Evolutionary conservation across 2,329 filamentous ascomycete species (phyloP).

Genomic region (Fonsecaea nubica): DNA sequence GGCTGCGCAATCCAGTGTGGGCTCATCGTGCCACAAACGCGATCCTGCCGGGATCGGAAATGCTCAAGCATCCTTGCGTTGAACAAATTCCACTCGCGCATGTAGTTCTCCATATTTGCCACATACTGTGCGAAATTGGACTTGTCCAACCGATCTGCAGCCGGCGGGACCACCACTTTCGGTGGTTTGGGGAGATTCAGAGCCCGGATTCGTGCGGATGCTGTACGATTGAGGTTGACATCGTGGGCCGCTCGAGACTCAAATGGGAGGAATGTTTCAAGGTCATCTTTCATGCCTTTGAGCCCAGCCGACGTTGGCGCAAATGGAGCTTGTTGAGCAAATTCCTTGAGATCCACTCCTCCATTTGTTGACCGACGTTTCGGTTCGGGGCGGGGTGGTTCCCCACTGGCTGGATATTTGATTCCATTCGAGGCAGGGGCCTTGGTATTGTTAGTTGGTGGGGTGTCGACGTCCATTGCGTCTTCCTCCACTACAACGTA

Average conservation of each 20-base stretch:
- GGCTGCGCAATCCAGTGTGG: slow-evolving; percentile 60
- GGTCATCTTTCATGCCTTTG: slow-evolving; percentile 57
- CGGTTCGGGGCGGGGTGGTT: slow-evolving; percentile 10
- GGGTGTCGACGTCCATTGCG: slow-evolving; percentile 57
- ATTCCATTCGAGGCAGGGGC: slow-evolving; percentile 14
- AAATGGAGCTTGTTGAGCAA: slow-evolving; percentile 59
- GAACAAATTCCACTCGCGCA: slow-evolving; percentile 63
- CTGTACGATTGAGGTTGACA: slow-evolving; percentile 50
- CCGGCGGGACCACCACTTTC: slow-evolving; percentile 53
- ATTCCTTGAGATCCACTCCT: slow-evolving; percentile 57
- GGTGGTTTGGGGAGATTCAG: slow-evolving; percentile 61
- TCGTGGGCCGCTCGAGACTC: slow-evolving; percentile 57
- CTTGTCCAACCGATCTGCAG: slow-evolving; percentile 49
- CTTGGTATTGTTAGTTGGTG: slow-evolving; percentile 34
- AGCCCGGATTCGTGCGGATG: slow-evolving; percentile 39
- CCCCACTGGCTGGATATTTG: slow-evolving; percentile 4
- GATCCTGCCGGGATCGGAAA: slow-evolving; percentile 60
- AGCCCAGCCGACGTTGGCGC: slow-evolving; percentile 57
- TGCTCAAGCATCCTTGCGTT: slow-evolving; percentile 62
- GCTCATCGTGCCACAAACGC: slow-evolving; percentile 53
- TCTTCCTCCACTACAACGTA: slow-evolving; percentile 42
- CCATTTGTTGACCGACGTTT: slow-evolving; percentile 31
- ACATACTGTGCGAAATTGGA: slow-evolving; percentile 60
- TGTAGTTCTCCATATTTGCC: slow-evolving; percentile 61
- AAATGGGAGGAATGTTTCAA: slow-evolving; percentile 64